phyloP scores from a whole-genome alignment of 345 rosid species.

The Syzygium jambos region DNA sequence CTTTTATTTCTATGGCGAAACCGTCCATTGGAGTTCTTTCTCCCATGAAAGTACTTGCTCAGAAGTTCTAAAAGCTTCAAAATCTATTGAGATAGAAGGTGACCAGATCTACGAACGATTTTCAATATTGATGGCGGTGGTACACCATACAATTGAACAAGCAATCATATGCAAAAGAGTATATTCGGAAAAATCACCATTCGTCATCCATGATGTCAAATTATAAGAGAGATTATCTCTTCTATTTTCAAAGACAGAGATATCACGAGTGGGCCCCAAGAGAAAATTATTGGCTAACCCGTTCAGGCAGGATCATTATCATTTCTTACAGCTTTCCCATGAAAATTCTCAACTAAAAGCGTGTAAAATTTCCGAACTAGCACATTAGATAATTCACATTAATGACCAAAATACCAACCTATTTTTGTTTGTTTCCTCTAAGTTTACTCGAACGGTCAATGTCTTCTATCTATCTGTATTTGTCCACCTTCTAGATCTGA shows the following conservation, averaged over 20 bases:
- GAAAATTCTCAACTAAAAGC: background rate
- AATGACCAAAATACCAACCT: background rate
- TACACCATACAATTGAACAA: background rate
- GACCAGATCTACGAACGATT: background rate
- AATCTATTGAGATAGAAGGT: background rate
- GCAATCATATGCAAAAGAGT: background rate
- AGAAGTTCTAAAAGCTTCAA: background rate
- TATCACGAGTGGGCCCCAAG: background rate
- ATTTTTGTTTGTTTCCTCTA: background rate
- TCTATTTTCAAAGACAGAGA: background rate
- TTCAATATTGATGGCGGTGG: background rate
- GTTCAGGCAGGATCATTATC: background rate
- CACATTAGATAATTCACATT: background rate
- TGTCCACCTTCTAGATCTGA: background rate
- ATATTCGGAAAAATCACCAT: background rate
- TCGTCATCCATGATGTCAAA: background rate
- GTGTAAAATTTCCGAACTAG: background rate
- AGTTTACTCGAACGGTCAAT: background rate
- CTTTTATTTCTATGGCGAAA: background rate
- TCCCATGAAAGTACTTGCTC: fast-evolving
- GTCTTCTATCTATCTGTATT: background rate
- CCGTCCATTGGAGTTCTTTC: background rate
- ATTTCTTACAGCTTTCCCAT: background rate
- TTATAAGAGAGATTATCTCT: background rate
- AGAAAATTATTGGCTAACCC: background rate